Base-by-base conservation (phyloP, 805 yeast genomes). In the Sungouiella thailandica region DNA sequence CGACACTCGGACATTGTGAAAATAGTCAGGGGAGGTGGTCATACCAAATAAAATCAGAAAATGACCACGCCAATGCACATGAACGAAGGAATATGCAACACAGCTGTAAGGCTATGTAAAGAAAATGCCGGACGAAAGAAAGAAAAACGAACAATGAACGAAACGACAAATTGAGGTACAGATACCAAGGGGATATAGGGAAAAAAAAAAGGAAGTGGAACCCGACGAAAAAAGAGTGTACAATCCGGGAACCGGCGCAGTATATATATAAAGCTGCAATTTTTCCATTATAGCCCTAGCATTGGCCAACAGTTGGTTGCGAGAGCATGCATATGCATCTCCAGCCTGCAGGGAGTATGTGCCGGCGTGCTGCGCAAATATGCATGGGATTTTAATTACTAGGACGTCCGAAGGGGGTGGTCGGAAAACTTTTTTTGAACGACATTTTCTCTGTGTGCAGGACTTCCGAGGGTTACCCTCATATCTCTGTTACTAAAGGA, bases 1-100 rank as follows among this genome's bases (percentile, higher is more conserved):
- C 32, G 53, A 40, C 30, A 59, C 43, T 28, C 70, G 48, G 17
- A 60, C 52, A 28, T 37, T 38, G 33, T 43, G 47, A 37, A 43
- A 44, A 22, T 30, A 23, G 35, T 40, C 44, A 19, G 49, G 49
- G 16, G 42, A 34, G 14, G 29, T 29, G 38, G 31, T 39, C 46
- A 43, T 43, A 35, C 14, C 31, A 26, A n/a, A n/a, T n/a, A n/a
- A n/a, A n/a, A n/a, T n/a, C n/a, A n/a, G n/a, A n/a, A n/a, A n/a
- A n/a, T n/a, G n/a, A n/a, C n/a, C n/a, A n/a, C n/a, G n/a, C n/a
- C n/a, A n/a, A n/a, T n/a, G n/a, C n/a, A n/a, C n/a, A n/a, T n/a
- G n/a, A n/a, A n/a, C n/a, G n/a, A n/a, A n/a, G n/a, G n/a, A n/a
- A n/a, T n/a, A 20, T 20, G 23, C 23, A 20, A 20, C 8, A 11